A percentile compares a stretch with the other conserved stretches of the same genome.
Evolutionary conservation across 441 rosid species (phyloP).

Genomic region (Arabidopsis hybrid): DNA sequence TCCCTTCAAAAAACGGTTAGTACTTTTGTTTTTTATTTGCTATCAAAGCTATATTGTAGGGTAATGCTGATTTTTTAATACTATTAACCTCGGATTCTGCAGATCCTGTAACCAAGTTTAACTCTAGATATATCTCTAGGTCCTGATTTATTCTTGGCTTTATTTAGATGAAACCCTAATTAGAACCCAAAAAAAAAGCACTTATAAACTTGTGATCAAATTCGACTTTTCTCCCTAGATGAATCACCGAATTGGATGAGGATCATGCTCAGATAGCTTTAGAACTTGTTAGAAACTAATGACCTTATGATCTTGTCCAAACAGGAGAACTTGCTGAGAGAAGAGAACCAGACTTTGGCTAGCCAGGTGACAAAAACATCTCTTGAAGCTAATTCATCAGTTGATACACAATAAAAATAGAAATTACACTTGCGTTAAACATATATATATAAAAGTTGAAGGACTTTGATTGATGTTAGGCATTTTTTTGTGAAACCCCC

Average conservation of each 20-base stretch:
- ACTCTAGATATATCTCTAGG: background rate
- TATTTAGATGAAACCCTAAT: slow-evolving; percentile 4
- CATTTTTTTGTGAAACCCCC: no score
- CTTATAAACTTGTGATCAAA: slow-evolving; percentile 1
- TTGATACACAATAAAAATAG: no score
- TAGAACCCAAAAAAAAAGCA: background rate
- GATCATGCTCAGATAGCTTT: background rate
- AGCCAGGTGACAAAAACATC: slow-evolving; percentile 12
- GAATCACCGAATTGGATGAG: background rate
- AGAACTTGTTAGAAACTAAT: slow-evolving; percentile 17
- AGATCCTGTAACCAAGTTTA: slow-evolving; percentile 1
- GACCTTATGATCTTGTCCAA: slow-evolving; percentile 11
- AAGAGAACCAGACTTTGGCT: slow-evolving; percentile 18
- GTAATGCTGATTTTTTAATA: slow-evolving; percentile 8
- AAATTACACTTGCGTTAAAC: no score
- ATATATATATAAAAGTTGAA: no score
- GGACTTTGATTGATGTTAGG: no score
- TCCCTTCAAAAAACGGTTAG: slow-evolving; percentile 39
- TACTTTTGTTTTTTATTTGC: background rate
- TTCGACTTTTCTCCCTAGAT: background rate
- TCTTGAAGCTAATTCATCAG: no score
- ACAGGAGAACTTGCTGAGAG: slow-evolving; percentile 24
- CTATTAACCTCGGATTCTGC: background rate
- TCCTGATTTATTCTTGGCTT: background rate
- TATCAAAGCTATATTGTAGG: background rate